Percentiles rank a stretch among this genome's conserved stretches.
Conservation (phyloP, 345 rosid genomes). For the Theobroma cacao region DNA sequence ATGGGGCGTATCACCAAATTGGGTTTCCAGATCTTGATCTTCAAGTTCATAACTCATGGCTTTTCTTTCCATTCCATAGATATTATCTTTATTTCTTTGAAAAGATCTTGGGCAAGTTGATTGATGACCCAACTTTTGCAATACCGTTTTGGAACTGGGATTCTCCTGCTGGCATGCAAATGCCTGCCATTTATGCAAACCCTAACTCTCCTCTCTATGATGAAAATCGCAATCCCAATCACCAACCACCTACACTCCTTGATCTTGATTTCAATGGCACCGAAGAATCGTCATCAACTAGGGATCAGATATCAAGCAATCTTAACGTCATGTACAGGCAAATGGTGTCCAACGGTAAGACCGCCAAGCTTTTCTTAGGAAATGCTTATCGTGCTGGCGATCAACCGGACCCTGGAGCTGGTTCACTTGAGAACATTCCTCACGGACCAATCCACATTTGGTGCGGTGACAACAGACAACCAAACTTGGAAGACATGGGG, state of each 20-base stretch:
- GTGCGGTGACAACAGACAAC: constrained; percentile 49
- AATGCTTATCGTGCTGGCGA: constrained; percentile 51
- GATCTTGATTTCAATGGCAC: constrained; percentile 47
- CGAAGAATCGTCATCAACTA: constrained; percentile 14
- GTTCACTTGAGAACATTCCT: constrained; percentile 51
- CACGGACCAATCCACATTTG: constrained; percentile 49
- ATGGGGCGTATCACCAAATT: constrained; percentile 54
- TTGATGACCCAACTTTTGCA: constrained; percentile 54
- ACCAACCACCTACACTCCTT: constrained; percentile 31
- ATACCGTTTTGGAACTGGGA: constrained; percentile 72
- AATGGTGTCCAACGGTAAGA: constrained; percentile 52
- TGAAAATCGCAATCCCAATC: constrained; percentile 29
- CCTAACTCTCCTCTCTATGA: constrained; percentile 46
- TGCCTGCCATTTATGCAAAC: constrained; percentile 46
- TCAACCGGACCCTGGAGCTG: constrained; percentile 47
- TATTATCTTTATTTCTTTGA: constrained; percentile 52
- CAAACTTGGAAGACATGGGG: constrained; percentile 61
- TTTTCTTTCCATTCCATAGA: constrained; percentile 63
- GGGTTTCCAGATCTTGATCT: constrained; percentile 51
- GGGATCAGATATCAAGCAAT: constrained; percentile 32
- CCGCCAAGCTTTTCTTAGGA: constrained; percentile 46
- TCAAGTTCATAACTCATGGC: constrained; percentile 59
- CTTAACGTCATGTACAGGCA: constrained; percentile 57
- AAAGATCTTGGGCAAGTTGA: constrained; percentile 49
- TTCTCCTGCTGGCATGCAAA: constrained; percentile 49